Base-by-base conservation (phyloP, 805 yeast genomes). In the Suhomyces xylopsoci region DNA sequence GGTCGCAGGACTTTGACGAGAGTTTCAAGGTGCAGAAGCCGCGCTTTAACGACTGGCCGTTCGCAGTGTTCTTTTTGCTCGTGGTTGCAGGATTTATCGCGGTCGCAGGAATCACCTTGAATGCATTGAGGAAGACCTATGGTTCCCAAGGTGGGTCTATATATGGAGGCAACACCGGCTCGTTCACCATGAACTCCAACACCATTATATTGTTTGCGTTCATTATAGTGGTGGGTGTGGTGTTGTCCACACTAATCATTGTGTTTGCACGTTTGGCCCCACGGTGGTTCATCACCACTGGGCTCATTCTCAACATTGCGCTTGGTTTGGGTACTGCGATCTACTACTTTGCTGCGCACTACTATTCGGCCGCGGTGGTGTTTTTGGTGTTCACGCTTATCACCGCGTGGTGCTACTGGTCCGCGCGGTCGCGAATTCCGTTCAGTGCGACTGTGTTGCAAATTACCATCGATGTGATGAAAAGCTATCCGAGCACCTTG, bases 361-460 rank as follows among this genome's bases (percentile, higher is more conserved):
- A 88, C 68, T 90, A 85, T 75, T 84, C 93, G 4, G 93, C 96
- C 0, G 97, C 90, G 2, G 75, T 88, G 55, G 90, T 86, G 36
- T 87, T 85, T 58, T 70, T 87, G 56, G 77, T 85, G 1, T 87
- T 88, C 66, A 79, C 91, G 0, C 63, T 79, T 2, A 67, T 87
- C 50, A 78, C 85, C 22, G 89, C 88, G 7, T 83, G 80, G 76
- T 80, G 85, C 63, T 90, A 85, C 69, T 88, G 90, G 89, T 68
- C 81, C 6, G 81, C 87, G 74, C 77, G 94, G 57, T 64, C 69
- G 7, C 74, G 94, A 59, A 88, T 88, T 52, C 92, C 93, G 4
- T 81, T 86, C 60, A 84, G 90, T 51, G 87, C 90, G 5, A 78
- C 86, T 14, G 84, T 87, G 40, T 69, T 90, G 56, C 79, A 81